Conservation (phyloP, 106 monocot genomes). For the Dendrobium chrysotoxum region DNA sequence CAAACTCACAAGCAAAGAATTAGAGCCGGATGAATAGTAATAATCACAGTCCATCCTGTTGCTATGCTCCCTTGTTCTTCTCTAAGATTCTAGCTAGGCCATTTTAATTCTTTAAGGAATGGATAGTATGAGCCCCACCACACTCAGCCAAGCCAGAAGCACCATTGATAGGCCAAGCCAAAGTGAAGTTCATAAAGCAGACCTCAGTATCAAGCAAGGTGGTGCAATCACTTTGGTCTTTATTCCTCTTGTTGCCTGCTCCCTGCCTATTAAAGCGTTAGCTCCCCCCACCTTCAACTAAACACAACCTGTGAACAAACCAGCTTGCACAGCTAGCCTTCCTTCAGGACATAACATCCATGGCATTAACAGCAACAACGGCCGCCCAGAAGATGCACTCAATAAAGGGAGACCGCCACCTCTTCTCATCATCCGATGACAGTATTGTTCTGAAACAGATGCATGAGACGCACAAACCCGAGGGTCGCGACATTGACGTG, state of each 20-base stretch:
- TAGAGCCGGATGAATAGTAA: too few species aligned
- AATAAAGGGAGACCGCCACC: conserved; percentile 48
- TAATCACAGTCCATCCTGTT: too few species aligned
- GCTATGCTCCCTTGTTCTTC: too few species aligned
- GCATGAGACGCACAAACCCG: conserved; percentile 55
- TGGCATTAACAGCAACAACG: conserved; percentile 1
- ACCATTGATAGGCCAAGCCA: background rate
- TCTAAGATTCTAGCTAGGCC: too few species aligned
- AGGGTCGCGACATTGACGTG: conserved; percentile 55
- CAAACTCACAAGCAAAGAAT: too few species aligned
- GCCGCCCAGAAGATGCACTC: conserved; percentile 37
- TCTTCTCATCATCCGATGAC: conserved; percentile 65
- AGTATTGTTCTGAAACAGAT: conserved; percentile 59
- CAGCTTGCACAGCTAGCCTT: background rate
- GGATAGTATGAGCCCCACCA: too few species aligned
- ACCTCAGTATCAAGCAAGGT: conserved; percentile 2
- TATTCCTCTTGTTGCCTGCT: background rate
- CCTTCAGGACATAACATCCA: background rate
- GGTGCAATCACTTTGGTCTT: background rate
- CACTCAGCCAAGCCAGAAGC: background rate
- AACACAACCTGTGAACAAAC: background rate
- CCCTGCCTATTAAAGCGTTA: background rate
- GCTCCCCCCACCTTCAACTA: too few species aligned
- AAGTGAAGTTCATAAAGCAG: background rate
- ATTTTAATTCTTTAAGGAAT: too few species aligned